Evolutionary conservation across 352 stramenopile species (phyloP).

Genomic region (Aphanomyces invadans): DNA sequence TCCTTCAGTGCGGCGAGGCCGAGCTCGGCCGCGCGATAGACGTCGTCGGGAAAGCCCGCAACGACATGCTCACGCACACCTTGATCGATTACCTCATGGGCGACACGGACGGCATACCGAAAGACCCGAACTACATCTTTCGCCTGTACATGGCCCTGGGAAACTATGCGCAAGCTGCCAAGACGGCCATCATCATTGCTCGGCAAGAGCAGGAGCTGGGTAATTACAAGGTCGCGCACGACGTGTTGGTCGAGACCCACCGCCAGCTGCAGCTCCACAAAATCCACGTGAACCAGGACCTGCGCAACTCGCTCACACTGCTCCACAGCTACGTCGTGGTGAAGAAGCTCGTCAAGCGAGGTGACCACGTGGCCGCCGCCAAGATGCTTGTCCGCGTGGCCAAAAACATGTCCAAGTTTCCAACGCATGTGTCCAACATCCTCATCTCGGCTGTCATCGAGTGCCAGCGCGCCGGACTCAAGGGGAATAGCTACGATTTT

Average conservation of each 20-base stretch:
- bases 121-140: slow-evolving; percentile 94
- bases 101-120: slow-evolving; percentile 89
- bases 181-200: slow-evolving; percentile 92
- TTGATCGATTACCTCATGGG: slow-evolving; percentile 95
- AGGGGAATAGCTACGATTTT: slow-evolving; percentile 88
- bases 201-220: slow-evolving; percentile 89
- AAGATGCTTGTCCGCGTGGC: slow-evolving; percentile 86
- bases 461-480: slow-evolving; percentile 87
- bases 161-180: slow-evolving; percentile 89
- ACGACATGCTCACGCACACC: slow-evolving; percentile 92
- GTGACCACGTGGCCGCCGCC: slow-evolving; percentile 78
- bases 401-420: slow-evolving; percentile 90
- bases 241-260: slow-evolving; percentile 88
- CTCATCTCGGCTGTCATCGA: slow-evolving; percentile 92
- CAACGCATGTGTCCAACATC: slow-evolving; percentile 84
- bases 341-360: slow-evolving; percentile 87
- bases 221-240: slow-evolving; percentile 88
- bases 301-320: slow-evolving; percentile 83
- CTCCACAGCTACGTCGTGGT: slow-evolving; percentile 92
- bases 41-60: slow-evolving; percentile 87
- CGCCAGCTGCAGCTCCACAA: slow-evolving; percentile 77
- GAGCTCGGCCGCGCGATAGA: slow-evolving; percentile 87
- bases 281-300: slow-evolving; percentile 81
- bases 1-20: slow-evolving; percentile 81
- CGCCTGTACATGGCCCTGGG: slow-evolving; percentile 91